Conservation (phyloP, 1,139 yeast genomes). For the Williopsis jadinii region DNA sequence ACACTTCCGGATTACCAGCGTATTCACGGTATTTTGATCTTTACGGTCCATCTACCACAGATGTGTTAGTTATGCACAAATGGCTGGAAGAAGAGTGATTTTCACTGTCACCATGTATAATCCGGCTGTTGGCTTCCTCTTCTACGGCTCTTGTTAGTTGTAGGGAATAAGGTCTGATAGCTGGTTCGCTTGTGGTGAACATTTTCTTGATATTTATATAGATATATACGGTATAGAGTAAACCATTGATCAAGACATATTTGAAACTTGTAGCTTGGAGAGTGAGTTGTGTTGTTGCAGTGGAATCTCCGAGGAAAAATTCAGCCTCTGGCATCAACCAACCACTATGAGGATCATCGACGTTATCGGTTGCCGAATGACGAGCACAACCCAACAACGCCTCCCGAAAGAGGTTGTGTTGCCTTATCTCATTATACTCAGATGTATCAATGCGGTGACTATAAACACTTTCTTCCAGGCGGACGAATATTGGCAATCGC, state of each 20-base stretch:
- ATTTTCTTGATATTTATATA: background rate
- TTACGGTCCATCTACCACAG: conserved; percentile 2
- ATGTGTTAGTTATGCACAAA: conserved; percentile 18
- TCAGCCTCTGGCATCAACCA: too few relatives aligned
- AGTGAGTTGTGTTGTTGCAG: too few relatives aligned
- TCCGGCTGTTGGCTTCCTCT: conserved; percentile 13
- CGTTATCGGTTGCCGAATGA: too few relatives aligned
- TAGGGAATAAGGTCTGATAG: conserved; percentile 5
- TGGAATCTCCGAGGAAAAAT: too few relatives aligned
- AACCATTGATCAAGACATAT: too few relatives aligned
- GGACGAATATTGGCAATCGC: conserved; percentile 88
- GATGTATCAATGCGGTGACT: conserved; percentile 59
- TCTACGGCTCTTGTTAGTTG: background rate
- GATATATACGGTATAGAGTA: background rate
- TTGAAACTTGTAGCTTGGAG: too few relatives aligned
- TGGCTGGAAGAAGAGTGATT: conserved; percentile 22
- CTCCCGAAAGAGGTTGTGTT: conserved; percentile 11
- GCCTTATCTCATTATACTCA: conserved; percentile 26
- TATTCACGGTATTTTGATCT: conserved; percentile 12
- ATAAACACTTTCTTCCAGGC: conserved; percentile 84
- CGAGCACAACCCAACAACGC: background rate
- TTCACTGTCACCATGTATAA: conserved; percentile 8
- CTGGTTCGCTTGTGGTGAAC: conserved; percentile 22
- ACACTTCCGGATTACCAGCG: conserved; percentile 24
- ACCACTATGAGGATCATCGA: too few relatives aligned